Evolutionary conservation across 371 early-diverging fungal genomes (phyloP), one percentile per base, ranked within the genome.

Genomic region (Mucor piriformis): DNA sequence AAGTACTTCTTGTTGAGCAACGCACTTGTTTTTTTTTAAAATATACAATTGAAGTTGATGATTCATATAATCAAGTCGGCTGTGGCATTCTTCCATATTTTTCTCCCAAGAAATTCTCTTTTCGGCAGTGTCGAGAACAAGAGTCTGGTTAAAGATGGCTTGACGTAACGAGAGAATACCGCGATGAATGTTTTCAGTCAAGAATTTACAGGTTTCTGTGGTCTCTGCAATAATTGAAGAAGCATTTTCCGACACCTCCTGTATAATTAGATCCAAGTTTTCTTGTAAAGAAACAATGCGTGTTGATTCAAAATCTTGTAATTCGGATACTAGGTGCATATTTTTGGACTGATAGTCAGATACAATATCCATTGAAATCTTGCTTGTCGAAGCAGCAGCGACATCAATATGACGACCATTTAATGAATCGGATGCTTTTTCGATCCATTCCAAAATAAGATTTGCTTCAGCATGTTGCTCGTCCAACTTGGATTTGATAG

Each of bases 11-110:
- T 69, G 64, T 37, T 64, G 69, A 15, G 69, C 69, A 10, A 69
- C 61, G 18, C 69, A 69, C 21, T 69, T 69, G 25, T 69, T 69
- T 40, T 69, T 69, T 32, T 69, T 60, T 1, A 59, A 59, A 10
- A 60, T 54, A 2, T 64, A 69, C 15, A 54, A 42, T 13, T 50
- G 54, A 6, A 69, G 50, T 10, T 61, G 53, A 21, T 61, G 46
- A 16, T 69, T 51, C 13, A 69, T 6, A 6, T 32, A 53, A 2
- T 64, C 64, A 13, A 69, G 10, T 18, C 43, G 23, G 2, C 32
- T n/a, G 10, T 56, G 50, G 0, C 21, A 32, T 6, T 44, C 50
- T 18, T 53, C 50, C 16, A 69, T 38, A 13, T 47, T 24, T 3
- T 15, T 20, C 43, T 64, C 69, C 69, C 69, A 69, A 20, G n/a